Conservation (phyloP, 441 rosid genomes). For the Populus hybrid region DNA sequence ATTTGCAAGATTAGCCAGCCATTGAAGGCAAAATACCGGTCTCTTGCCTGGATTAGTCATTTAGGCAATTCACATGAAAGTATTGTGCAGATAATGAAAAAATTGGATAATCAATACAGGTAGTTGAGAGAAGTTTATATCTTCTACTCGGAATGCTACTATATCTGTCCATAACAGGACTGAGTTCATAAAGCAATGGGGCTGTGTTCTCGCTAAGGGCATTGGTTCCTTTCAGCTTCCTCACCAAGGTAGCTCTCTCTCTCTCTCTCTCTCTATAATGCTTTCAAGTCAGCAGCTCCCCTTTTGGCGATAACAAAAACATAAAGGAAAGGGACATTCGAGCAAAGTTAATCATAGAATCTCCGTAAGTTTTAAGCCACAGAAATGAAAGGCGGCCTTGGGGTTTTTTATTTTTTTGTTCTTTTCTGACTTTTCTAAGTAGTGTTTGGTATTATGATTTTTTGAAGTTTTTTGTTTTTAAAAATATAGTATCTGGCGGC, state of each 20-base stretch:
- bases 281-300: background rate
- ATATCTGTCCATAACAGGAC: background rate
- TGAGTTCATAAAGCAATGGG: background rate
- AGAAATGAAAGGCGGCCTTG: constrained; percentile 19
- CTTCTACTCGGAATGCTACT: background rate
- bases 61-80: background rate
- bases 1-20: background rate
- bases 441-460: no score
- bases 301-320: background rate
- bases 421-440: no score
- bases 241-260: background rate
- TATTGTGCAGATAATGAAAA: background rate
- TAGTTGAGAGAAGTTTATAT: background rate
- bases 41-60: background rate
- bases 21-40: background rate
- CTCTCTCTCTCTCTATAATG: background rate
- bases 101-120: background rate
- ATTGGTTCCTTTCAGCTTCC: background rate
- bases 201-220: background rate
- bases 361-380: constrained; percentile 7
- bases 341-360: constrained; percentile 10
- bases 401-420: background rate
- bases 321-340: constrained; percentile 8
- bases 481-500: background rate
- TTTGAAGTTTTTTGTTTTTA: no score